These are phyloP conservation scores for Blastomyces emzantsi DNA, from an alignment of 2,329 filamentous ascomycete species.

Conservation along the genomic window DNA sequence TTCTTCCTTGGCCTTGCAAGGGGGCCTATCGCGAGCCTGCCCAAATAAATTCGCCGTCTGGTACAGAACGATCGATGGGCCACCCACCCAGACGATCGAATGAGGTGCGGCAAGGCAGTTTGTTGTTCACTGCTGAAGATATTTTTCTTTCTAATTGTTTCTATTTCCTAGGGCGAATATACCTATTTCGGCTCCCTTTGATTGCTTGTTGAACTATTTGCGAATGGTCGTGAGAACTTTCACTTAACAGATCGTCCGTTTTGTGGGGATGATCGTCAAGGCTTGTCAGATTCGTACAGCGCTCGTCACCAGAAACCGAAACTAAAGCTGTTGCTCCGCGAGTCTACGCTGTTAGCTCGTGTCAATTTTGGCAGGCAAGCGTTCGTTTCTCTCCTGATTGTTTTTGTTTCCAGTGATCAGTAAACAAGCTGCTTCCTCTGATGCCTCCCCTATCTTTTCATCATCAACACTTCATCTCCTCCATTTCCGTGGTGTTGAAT, in stretches of 20 bases:
- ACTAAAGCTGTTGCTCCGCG: not conserved
- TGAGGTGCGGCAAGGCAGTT: not conserved
- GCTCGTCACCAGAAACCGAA: slow-evolving; percentile 1
- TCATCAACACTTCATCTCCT: not conserved
- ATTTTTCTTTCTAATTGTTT: not conserved
- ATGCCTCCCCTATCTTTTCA: not conserved
- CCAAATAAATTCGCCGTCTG: not conserved
- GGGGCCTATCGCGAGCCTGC: not conserved
- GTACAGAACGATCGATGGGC: not conserved
- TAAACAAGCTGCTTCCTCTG: not conserved
- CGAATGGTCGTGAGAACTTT: not conserved
- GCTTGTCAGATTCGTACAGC: slow-evolving; percentile 6
- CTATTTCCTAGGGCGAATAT: not conserved
- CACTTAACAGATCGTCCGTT: slow-evolving; percentile 8
- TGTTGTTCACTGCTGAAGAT: not conserved
- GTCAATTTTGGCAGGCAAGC: not conserved
- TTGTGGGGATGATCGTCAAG: slow-evolving; percentile 15
- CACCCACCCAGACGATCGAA: not conserved
- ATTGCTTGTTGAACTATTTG: not conserved
- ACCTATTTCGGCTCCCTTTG: not conserved
- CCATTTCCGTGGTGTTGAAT: slow-evolving; percentile 1
- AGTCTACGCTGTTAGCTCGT: slow-evolving; percentile 2
- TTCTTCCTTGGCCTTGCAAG: not conserved
- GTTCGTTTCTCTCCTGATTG: not conserved
- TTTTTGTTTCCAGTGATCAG: not conserved